Percentiles rank a stretch among this genome's conserved stretches.
Evolutionary conservation across 2,329 filamentous ascomycete species (phyloP).

Genomic region (Trichoderma aggressivum): DNA sequence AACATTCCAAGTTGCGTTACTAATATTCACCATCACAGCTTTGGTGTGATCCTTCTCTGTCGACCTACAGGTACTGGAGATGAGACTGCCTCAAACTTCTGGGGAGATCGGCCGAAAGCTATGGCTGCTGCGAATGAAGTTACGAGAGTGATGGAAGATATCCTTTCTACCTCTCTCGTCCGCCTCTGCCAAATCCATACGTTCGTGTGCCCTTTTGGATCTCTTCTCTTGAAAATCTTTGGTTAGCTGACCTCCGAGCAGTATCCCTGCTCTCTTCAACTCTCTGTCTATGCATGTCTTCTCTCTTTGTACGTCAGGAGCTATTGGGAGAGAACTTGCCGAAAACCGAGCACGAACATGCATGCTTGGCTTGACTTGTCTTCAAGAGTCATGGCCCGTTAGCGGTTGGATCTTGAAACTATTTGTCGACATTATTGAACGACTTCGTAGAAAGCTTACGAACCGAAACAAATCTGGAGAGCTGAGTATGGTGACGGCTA

Average conservation of each 20-base stretch:
- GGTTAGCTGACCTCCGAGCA: background rate
- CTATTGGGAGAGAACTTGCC: background rate
- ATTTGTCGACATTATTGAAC: slow-evolving; percentile 1
- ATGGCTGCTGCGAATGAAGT: background rate
- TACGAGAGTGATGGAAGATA: slow-evolving; percentile 2
- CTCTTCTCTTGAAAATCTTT: fast-evolving
- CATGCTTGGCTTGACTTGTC: background rate
- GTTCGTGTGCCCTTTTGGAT: background rate
- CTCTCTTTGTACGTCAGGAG: background rate
- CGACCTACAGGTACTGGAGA: background rate
- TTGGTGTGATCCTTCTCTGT: background rate
- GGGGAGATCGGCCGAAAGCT: slow-evolving; percentile 1
- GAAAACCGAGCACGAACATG: background rate
- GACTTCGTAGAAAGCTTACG: background rate
- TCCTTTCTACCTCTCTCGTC: background rate
- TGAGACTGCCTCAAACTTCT: background rate
- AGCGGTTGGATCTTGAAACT: slow-evolving; percentile 1
- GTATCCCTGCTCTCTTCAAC: background rate
- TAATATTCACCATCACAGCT: background rate
- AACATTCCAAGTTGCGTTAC: background rate
- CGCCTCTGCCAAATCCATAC: background rate
- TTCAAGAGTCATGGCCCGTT: slow-evolving; percentile 2
- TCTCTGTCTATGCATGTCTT: background rate
- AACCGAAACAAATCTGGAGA: background rate
- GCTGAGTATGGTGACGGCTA: background rate